These are phyloP conservation scores for Dryas integrifolia DNA, from an alignment of 331 rosid species.

Conservation along the genomic window DNA sequence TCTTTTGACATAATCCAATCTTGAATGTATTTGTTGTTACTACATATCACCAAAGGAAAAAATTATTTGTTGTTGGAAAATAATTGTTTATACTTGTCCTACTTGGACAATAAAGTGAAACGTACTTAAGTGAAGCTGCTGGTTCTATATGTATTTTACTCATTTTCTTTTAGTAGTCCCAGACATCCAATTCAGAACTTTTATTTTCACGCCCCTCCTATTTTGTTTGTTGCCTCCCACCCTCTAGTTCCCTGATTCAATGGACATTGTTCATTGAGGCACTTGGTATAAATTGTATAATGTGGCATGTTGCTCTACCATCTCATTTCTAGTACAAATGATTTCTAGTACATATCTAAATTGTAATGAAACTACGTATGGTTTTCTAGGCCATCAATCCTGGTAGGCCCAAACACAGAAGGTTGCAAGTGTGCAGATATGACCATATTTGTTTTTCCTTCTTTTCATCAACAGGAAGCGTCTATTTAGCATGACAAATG, in stretches of 20 bases:
- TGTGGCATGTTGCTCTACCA: background rate
- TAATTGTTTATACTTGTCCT: background rate
- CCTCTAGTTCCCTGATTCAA: background rate
- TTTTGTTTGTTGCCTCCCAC: background rate
- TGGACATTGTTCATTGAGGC: background rate
- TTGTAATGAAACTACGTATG: background rate
- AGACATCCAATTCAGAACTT: background rate
- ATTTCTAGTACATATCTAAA: background rate
- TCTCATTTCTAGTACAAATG: background rate
- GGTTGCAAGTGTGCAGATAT: background rate
- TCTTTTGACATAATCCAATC: background rate
- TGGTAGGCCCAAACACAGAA: background rate
- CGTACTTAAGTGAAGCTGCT: background rate
- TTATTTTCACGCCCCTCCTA: background rate
- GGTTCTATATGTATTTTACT: background rate
- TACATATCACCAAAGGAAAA: background rate
- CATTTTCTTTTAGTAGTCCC: too few relatives aligned
- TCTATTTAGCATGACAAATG: constrained; percentile 51
- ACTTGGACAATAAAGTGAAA: background rate
- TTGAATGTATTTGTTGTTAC: background rate
- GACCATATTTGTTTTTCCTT: background rate
- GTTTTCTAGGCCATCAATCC: background rate
- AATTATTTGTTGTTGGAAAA: background rate
- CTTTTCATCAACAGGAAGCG: constrained; percentile 45
- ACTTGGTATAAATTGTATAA: background rate